Evolutionary conservation across 306 rosid species (phyloP), one percentile per base, ranked within the genome.

Genomic region (Trifolium fragiferum): DNA sequence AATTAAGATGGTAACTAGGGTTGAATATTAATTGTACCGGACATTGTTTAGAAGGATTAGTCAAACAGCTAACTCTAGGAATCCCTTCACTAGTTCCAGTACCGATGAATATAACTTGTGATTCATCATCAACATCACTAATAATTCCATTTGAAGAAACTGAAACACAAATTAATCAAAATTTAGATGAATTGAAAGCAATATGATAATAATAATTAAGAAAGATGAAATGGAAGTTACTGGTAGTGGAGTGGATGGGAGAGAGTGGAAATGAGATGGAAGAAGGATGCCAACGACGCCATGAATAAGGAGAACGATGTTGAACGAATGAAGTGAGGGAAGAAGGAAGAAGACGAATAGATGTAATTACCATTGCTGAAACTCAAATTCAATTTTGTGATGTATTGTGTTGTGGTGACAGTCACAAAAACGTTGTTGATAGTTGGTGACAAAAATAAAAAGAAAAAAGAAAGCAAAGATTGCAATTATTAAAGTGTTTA

Each of bases 1-100:
- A n/a, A n/a, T n/a, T 3, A 27, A 27, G 4, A 27, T 27, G 5
- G 32, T 27, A 27, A 3, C 32, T 35, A 35, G 40, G 40, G 40
- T 37, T 37, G 40, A 37, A 7, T 37, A 18, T 3, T 6, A 23
- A 23, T 3, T 8, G 38, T 83, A 93, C 97, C 91, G 43, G 86
- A 60, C 98, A 94, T 77, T 82, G 83, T 81, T 80, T 86, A 12
- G 82, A 71, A 76, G 97, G 93, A 87, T 91, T 76, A 40, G 98
- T 90, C 69, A 91, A 81, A 79, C 97, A 94, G 83, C 97, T 90
- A 64, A 92, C 93, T 21, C 96, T 81, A 0, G 98, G 98, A 87
- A 94, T 78, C 18, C 98, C 98, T 86, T 94, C 98, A 66, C 98
- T 94, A 4, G 98, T 94, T 73, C 98, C 98, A 3, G 97, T 90